Evolutionary conservation across 495 filamentous ascomycete genomes (phyloP), one percentile per base, ranked within the genome.

Genomic region (Parathielavia appendiculata): DNA sequence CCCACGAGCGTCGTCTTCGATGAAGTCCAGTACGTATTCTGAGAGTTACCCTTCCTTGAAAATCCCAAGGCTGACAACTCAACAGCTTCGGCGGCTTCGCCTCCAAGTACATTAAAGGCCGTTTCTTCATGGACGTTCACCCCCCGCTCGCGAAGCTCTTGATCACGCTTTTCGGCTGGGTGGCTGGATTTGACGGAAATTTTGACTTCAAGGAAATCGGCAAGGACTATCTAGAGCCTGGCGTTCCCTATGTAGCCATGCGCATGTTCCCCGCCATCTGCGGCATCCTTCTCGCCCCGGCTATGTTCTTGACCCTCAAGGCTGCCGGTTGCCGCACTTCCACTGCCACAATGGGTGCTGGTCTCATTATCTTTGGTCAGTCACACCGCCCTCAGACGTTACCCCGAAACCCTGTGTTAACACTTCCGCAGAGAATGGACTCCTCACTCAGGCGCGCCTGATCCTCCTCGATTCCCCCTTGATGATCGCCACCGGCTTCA

Each of bases 201-300:
- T 98, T 98, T 60, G 93, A 98, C 70, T 98, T 98, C 79, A 98
- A 98, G 78, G 95, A 98, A 64, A 98, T 98, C 77, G 93, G 93
- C 66, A 97, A 97, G 76, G 93, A 98, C 68, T 98, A 98, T 66
- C 68, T 97, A 48, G 95, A 92, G 73, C 90, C 95, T 0, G 85
- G 87, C 20, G 93, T 98, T 46, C 93, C 93, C 13, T 98, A 97
- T 75, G 95, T 98, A 17, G 90, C 93, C 41, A 98, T 98, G 93
- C 86, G 93, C 68, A 69, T 97, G 77, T 82, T 96, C 59, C 93
- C 93, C 0, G 93, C 93, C 32, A 72, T 97, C 56, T 82, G 89
- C 62, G 93, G 93, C 69, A 85, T 97, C 54, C 67, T 92, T 51
- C 83, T 92, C 36, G 88, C 93, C 26, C 91, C 95, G 9, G 86